Evolutionary conservation across 192 early-diverging fungal genomes (phyloP).

Genomic region (Podila clonocystis): DNA sequence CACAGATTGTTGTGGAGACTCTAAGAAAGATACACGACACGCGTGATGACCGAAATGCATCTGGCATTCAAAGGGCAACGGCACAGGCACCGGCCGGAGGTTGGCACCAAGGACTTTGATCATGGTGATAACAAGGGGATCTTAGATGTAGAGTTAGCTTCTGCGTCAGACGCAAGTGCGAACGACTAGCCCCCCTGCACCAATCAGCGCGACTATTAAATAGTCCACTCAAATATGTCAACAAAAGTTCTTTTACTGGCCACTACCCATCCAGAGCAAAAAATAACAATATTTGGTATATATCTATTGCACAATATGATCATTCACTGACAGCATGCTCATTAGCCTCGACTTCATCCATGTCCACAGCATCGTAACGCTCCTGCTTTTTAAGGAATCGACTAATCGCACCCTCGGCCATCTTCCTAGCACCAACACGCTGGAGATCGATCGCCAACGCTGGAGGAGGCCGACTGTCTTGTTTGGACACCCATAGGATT

Average conservation of each 20-base stretch:
- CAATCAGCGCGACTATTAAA: too few relatives aligned
- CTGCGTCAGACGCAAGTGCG: too few relatives aligned
- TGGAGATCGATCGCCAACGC: conserved; percentile 14
- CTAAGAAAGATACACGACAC: conserved; percentile 3
- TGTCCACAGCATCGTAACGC: conserved; percentile 1
- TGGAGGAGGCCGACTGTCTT: background rate
- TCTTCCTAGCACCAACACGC: conserved; percentile 10
- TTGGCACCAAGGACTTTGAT: background rate
- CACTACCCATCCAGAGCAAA: too few relatives aligned
- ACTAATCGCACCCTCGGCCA: conserved; percentile 2
- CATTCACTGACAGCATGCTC: background rate
- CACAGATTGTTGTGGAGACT: background rate
- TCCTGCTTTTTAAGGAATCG: background rate
- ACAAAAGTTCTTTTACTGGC: too few relatives aligned
- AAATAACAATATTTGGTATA: background rate
- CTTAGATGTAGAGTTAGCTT: background rate
- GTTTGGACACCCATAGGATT: background rate
- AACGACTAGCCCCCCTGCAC: too few relatives aligned
- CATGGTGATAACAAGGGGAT: background rate
- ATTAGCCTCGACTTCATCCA: conserved; percentile 14
- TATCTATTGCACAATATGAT: background rate
- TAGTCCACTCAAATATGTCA: too few relatives aligned
- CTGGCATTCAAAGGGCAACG: background rate
- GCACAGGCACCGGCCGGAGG: conserved; percentile 4
- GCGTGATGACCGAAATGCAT: background rate